Evolutionary conservation across 2,329 filamentous ascomycete genomes (phyloP).

Genomic region (Tricladium varicosporioides): DNA sequence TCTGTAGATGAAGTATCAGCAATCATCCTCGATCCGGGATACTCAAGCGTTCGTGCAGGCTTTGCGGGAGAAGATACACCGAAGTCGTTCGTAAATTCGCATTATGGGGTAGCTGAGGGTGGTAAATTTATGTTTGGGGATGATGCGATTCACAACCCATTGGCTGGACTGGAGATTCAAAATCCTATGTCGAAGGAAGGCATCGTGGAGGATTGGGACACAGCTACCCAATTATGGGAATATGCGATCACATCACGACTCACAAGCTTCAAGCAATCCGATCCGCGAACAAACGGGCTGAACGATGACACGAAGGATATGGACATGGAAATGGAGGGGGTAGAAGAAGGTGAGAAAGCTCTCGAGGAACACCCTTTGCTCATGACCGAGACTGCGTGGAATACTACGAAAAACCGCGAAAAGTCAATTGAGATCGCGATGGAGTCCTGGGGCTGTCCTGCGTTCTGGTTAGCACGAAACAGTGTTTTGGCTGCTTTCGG

Average conservation of each 20-base stretch:
- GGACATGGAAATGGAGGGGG: slow-evolving; percentile 57
- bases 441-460: slow-evolving; percentile 93
- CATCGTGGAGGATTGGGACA: slow-evolving; percentile 95
- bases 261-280: slow-evolving; percentile 70
- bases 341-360: slow-evolving; percentile 68
- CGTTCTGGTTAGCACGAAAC: slow-evolving; percentile 88
- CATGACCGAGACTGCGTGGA: slow-evolving; percentile 95
- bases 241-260: slow-evolving; percentile 86
- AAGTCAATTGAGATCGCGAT: slow-evolving; percentile 95
- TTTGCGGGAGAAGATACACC: slow-evolving; percentile 98
- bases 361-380: slow-evolving; percentile 87
- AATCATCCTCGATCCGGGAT: slow-evolving; percentile 93
- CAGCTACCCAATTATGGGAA: slow-evolving; percentile 86
- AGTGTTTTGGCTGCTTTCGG: slow-evolving; percentile 90
- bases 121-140: slow-evolving; percentile 75
- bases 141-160: slow-evolving; percentile 78
- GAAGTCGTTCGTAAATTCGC: slow-evolving; percentile 87
- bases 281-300: slow-evolving; percentile 72
- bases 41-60: slow-evolving; percentile 85
- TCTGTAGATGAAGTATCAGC: slow-evolving; percentile 89
- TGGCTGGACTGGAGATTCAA: slow-evolving; percentile 74
- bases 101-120: slow-evolving; percentile 65
- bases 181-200: slow-evolving; percentile 91
- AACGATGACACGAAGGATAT: slow-evolving; percentile 59
- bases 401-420: slow-evolving; percentile 80